These are phyloP conservation scores for Ambrosia trifida DNA, from an alignment of 129 eudicot genomes.

Conservation along the genomic window DNA sequence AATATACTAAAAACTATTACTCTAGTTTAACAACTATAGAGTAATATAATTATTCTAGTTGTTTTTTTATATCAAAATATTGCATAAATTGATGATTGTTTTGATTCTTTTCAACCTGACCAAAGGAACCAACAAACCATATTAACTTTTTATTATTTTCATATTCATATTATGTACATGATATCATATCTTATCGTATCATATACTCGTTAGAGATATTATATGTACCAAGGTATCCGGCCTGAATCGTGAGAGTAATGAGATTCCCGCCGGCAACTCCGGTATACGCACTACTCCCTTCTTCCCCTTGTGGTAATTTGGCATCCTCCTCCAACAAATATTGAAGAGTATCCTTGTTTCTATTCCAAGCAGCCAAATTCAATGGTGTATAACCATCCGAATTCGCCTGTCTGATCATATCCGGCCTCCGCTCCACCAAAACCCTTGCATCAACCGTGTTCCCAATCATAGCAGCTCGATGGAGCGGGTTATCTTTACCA, in stretches of 20 bases:
- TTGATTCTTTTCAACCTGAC: too few species aligned
- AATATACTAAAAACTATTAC: too few species aligned
- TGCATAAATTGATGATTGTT: too few species aligned
- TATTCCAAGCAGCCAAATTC: constrained; percentile 15
- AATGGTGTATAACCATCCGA: background rate
- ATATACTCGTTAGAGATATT: too few species aligned
- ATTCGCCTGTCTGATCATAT: background rate
- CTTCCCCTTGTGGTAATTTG: background rate
- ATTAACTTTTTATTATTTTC: too few species aligned
- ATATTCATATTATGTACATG: too few species aligned
- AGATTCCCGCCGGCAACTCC: constrained; percentile 22
- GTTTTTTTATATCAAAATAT: too few species aligned
- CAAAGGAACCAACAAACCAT: too few species aligned
- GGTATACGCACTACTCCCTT: constrained; percentile 14
- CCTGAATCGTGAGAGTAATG: constrained; percentile 3
- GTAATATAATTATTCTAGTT: too few species aligned
- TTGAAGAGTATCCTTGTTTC: background rate
- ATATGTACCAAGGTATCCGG: constrained; percentile 16
- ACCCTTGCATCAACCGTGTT: constrained; percentile 9
- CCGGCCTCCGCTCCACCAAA: background rate
- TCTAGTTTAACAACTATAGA: too few species aligned
- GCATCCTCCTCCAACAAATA: constrained; percentile 3
- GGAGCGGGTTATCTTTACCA: constrained; percentile 1
- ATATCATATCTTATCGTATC: too few species aligned
- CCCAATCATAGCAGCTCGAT: constrained; percentile 13